phyloP scores from a whole-genome alignment of 768 basidiomycete species.

The Termitomyces bulborhizus region DNA sequence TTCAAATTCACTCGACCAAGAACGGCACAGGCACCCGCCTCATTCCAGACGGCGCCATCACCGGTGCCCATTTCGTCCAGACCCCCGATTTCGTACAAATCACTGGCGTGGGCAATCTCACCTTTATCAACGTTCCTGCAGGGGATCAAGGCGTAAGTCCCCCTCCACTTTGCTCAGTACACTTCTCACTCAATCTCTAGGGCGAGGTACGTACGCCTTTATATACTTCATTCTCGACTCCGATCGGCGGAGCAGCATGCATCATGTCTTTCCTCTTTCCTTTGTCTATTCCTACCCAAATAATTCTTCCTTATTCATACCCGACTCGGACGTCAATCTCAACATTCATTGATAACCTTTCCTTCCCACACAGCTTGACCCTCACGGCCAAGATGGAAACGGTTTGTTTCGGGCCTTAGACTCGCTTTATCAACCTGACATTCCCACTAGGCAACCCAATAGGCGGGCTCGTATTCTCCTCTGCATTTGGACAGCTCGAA shows the following conservation, averaged over 20 bases:
- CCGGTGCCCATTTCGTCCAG: conserved; percentile 60
- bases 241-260: too few species aligned
- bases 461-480: conserved; percentile 70
- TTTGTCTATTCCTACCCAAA: too few species aligned
- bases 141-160: conserved; percentile 47
- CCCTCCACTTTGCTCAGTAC: too few species aligned
- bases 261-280: too few species aligned
- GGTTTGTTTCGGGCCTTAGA: conserved; percentile 20
- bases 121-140: conserved; percentile 54
- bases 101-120: conserved; percentile 63
- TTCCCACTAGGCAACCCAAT: conserved; percentile 42
- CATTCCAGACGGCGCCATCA: conserved; percentile 69
- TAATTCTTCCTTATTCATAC: too few species aligned
- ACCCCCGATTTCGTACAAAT: conserved; percentile 73
- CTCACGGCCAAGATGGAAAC: conserved; percentile 58
- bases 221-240: too few species aligned
- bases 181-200: background rate
- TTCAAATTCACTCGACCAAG: conserved; percentile 22
- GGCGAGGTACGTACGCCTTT: conserved; percentile 15
- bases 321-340: too few species aligned
- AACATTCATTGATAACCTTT: too few species aligned
- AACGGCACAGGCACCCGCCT: conserved; percentile 54
- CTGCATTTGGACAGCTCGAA: conserved; percentile 50
- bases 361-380: conserved; percentile 42
- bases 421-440: background rate